Evolutionary conservation across 176 grass and related monocot genomes (phyloP).

Genomic region (Cocos nucifera): DNA sequence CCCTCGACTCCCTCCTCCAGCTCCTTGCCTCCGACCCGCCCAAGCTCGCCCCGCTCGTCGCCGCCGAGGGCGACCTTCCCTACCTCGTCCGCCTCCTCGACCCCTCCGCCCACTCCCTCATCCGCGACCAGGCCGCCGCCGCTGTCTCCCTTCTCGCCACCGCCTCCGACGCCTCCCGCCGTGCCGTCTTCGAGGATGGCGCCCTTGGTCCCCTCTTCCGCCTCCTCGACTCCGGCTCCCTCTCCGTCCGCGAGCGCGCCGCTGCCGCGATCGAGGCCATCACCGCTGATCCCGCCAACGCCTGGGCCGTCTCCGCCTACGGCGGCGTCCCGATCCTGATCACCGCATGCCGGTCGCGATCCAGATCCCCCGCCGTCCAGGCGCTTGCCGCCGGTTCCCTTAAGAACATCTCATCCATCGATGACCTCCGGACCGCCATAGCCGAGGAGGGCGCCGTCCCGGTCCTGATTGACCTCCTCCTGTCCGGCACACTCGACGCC

Average conservation of each 20-base stretch:
- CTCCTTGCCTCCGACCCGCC: slow-evolving; percentile 32
- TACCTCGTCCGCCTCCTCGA: slow-evolving; percentile 72
- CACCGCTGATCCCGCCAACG: slow-evolving; percentile 34
- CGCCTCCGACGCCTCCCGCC: slow-evolving; percentile 43
- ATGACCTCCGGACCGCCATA: slow-evolving; percentile 51
- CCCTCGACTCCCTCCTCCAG: slow-evolving; percentile 51
- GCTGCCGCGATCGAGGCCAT: slow-evolving; percentile 55
- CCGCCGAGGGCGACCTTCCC: slow-evolving; percentile 43
- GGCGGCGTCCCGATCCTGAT: slow-evolving; percentile 61
- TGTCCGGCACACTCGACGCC: slow-evolving; percentile 28
- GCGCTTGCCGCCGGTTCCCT: slow-evolving; percentile 40
- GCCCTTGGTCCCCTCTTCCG: slow-evolving; percentile 66
- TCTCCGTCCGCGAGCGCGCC: slow-evolving; percentile 36
- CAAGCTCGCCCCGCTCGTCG: slow-evolving; percentile 41
- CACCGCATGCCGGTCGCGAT: slow-evolving; percentile 55
- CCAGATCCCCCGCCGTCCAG: slow-evolving; percentile 37
- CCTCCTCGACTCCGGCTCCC: slow-evolving; percentile 46
- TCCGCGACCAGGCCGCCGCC: slow-evolving; percentile 45
- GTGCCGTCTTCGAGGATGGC: slow-evolving; percentile 63
- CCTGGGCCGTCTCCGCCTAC: slow-evolving; percentile 73
- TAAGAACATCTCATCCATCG: slow-evolving; percentile 49
- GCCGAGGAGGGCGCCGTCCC: slow-evolving; percentile 65
- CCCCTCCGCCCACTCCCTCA: slow-evolving; percentile 45
- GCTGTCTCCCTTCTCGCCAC: slow-evolving; percentile 40
- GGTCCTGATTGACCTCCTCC: slow-evolving; percentile 48